Conservation (phyloP, 768 basidiomycete genomes). For the Rhizopogon sp. region DNA sequence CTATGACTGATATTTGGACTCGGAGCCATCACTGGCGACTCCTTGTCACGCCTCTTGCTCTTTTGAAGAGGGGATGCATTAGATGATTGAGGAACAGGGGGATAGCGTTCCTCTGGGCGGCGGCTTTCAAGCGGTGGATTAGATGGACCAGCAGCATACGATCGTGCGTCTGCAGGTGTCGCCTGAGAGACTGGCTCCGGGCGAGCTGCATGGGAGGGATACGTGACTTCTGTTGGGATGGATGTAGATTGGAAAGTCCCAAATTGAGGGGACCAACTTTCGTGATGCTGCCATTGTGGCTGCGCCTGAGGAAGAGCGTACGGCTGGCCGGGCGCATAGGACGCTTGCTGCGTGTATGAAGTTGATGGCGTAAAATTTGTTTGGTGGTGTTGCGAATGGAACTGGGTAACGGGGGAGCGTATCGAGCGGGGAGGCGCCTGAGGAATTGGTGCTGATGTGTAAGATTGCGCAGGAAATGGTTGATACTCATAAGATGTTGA, state of each 20-base stretch:
- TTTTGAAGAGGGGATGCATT: slow-evolving; percentile 26
- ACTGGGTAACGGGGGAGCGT: slow-evolving; percentile 27
- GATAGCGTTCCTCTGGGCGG: slow-evolving; percentile 29
- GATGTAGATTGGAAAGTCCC: slow-evolving; percentile 28
- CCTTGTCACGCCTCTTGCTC: slow-evolving; percentile 33
- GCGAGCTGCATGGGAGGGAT: slow-evolving; percentile 27
- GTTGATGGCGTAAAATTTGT: slow-evolving; percentile 20
- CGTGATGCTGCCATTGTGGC: slow-evolving; percentile 32
- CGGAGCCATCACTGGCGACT: slow-evolving; percentile 22
- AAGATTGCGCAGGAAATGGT: slow-evolving; percentile 30
- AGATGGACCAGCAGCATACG: slow-evolving; percentile 20
- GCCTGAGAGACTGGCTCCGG: slow-evolving; percentile 24
- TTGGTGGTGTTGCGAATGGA: slow-evolving; percentile 26
- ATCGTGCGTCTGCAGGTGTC: slow-evolving; percentile 26
- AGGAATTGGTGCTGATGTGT: slow-evolving; percentile 21
- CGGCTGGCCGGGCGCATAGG: slow-evolving; percentile 24
- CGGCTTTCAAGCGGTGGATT: slow-evolving; percentile 27
- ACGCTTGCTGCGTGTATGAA: slow-evolving; percentile 23
- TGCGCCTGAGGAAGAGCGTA: slow-evolving; percentile 23
- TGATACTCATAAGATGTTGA: slow-evolving; percentile 48
- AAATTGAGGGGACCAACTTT: slow-evolving; percentile 34
- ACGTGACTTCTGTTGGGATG: slow-evolving; percentile 31
- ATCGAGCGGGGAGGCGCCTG: slow-evolving; percentile 25
- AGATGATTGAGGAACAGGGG: slow-evolving; percentile 20
- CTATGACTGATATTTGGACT: slow-evolving; percentile 21